A percentile compares a stretch with the other conserved stretches of the same genome.
Conservation (phyloP, 2,329 filamentous ascomycete genomes). For the Sphaceloma murrayae region DNA sequence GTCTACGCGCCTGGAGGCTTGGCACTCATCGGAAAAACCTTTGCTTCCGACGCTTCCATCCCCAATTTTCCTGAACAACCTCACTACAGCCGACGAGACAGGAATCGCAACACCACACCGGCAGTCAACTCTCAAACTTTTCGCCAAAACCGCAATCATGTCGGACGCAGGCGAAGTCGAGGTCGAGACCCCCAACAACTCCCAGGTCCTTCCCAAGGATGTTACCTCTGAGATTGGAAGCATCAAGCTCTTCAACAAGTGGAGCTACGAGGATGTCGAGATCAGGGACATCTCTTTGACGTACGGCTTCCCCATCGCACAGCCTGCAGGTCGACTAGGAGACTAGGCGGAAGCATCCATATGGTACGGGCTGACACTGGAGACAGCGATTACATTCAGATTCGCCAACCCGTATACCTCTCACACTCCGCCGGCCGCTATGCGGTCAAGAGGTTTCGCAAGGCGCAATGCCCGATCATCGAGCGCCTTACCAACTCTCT, state of each 20-base stretch:
- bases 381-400: constrained; percentile 96
- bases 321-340: no score
- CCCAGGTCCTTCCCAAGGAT: constrained; percentile 84
- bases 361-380: constrained; percentile 20
- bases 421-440: constrained; percentile 98
- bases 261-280: constrained; percentile 98
- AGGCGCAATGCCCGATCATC: constrained; percentile 99
- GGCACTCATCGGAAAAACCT: constrained; percentile 15
- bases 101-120: constrained; percentile 14
- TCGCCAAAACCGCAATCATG: constrained; percentile 45
- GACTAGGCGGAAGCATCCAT: no score
- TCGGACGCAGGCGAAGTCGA: constrained; percentile 93
- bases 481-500: constrained; percentile 99
- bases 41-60: constrained; percentile 4
- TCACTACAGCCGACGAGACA: constrained; percentile 15
- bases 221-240: constrained; percentile 79
- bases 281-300: constrained; percentile 99
- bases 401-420: constrained; percentile 97
- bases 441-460: constrained; percentile 99
- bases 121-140: constrained; percentile 10
- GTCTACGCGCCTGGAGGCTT: no score
- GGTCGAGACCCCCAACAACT: constrained; percentile 75
- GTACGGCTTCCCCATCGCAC: constrained; percentile 55
- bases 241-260: constrained; percentile 98
- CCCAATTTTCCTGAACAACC: constrained; percentile 14